A percentile compares a stretch with the other conserved stretches of the same genome.
phyloP scores from a whole-genome alignment of 1,139 yeast genomes.

The Magnusiomyces ingens region DNA sequence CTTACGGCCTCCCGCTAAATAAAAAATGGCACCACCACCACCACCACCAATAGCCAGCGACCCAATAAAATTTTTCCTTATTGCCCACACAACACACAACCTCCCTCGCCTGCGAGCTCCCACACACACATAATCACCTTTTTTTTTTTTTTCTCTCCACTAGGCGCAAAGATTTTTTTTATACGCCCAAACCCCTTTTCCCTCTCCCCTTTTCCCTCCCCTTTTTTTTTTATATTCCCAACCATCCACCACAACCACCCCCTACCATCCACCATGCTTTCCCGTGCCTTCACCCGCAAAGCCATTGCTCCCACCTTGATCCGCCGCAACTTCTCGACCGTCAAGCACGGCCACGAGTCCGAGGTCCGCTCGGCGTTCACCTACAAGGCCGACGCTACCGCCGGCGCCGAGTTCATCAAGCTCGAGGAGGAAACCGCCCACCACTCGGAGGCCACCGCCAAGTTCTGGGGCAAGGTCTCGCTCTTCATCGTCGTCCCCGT shows the following conservation, averaged over 20 bases:
- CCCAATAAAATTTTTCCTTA: too few species aligned
- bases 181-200: not conserved
- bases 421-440: slow-evolving; percentile 53
- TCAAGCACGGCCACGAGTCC: slow-evolving; percentile 20
- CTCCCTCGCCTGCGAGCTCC: too few species aligned
- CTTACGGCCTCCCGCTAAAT: too few species aligned
- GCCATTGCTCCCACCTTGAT: slow-evolving; percentile 16
- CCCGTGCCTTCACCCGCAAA: slow-evolving; percentile 18
- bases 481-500: slow-evolving; percentile 77
- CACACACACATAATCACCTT: not conserved
- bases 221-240: not conserved
- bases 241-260: not conserved
- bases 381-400: slow-evolving; percentile 40
- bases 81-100: too few species aligned
- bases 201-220: not conserved
- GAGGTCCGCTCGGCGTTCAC: slow-evolving; percentile 33
- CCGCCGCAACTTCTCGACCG: slow-evolving; percentile 26
- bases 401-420: slow-evolving; percentile 49
- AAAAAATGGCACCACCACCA: slow-evolving; percentile 7
- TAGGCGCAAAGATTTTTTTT: not conserved
- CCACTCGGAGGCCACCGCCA: slow-evolving; percentile 72
- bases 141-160: not conserved
- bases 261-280: slow-evolving; percentile 11
- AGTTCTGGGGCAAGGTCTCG: slow-evolving; percentile 81
- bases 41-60: not conserved